These are phyloP conservation scores for Phellopilus nigrolimitatus DNA, from an alignment of 1,284 basidiomycete genomes.

Conservation along the genomic window DNA sequence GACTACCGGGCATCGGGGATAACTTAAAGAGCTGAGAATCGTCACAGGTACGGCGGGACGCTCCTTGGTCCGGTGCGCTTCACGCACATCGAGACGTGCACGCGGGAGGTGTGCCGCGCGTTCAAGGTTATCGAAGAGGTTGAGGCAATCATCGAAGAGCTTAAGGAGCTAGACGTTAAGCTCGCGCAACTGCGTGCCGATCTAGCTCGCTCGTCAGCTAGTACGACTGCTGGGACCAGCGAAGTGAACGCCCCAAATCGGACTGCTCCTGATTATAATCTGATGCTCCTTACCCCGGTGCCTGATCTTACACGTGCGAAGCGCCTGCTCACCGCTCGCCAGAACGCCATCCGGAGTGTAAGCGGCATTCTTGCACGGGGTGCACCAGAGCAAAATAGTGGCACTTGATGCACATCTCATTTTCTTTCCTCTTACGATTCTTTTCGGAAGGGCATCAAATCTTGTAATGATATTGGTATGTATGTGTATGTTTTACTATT, in stretches of 20 bases:
- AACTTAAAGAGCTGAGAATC: neutral
- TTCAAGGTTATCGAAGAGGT: slow-evolving; percentile 66
- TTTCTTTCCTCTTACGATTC: too few relatives aligned
- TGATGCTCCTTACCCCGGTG: neutral
- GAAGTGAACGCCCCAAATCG: neutral
- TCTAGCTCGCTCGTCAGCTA: slow-evolving; percentile 27
- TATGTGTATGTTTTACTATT: too few relatives aligned
- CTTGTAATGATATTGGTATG: too few relatives aligned
- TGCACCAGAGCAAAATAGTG: too few relatives aligned
- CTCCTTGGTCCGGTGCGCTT: slow-evolving; percentile 70
- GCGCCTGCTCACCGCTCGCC: slow-evolving; percentile 44
- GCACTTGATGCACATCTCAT: too few relatives aligned
- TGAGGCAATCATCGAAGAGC: slow-evolving; percentile 49
- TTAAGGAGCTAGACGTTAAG: slow-evolving; percentile 59
- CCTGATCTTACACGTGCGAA: slow-evolving; percentile 41
- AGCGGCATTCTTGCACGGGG: neutral
- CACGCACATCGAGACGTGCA: slow-evolving; percentile 70
- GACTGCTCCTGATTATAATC: neutral
- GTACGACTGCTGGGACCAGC: neutral
- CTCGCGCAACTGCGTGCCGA: slow-evolving; percentile 51
- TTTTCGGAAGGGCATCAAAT: too few relatives aligned
- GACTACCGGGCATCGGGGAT: neutral
- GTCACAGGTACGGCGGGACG: slow-evolving; percentile 77
- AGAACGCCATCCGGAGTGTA: slow-evolving; percentile 34
- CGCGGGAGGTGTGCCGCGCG: slow-evolving; percentile 63